Evolutionary conservation across 495 filamentous ascomycete genomes (phyloP).

Genomic region (Daldinia concentrica): DNA sequence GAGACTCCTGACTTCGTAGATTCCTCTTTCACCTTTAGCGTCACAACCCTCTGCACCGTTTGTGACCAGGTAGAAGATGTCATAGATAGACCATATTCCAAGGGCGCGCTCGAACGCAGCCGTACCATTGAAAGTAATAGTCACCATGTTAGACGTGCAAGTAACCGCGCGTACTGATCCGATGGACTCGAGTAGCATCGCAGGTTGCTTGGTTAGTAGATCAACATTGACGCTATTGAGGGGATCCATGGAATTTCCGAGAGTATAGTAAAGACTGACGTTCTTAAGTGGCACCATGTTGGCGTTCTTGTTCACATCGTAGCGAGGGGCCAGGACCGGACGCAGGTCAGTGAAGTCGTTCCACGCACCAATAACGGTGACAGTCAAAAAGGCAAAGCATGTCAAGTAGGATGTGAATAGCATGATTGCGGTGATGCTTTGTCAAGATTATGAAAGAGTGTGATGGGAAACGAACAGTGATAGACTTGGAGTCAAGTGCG

Average conservation of each 20-base stretch:
- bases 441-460: slow-evolving; percentile 4
- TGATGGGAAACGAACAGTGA: background rate
- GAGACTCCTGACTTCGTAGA: slow-evolving; percentile 36
- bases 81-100: slow-evolving; percentile 34
- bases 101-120: slow-evolving; percentile 35
- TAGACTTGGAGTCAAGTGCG: background rate
- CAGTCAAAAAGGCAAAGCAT: slow-evolving; percentile 9
- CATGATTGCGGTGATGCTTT: slow-evolving; percentile 12
- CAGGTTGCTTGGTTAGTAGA: slow-evolving; percentile 40
- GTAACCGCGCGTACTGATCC: slow-evolving; percentile 38
- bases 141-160: slow-evolving; percentile 37
- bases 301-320: slow-evolving; percentile 33
- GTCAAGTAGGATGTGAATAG: slow-evolving; percentile 4
- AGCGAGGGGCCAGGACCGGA: slow-evolving; percentile 33
- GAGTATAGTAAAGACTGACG: slow-evolving; percentile 41
- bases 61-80: slow-evolving; percentile 43
- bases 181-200: slow-evolving; percentile 44
- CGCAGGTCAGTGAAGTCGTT: slow-evolving; percentile 38
- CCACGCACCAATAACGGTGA: slow-evolving; percentile 10
- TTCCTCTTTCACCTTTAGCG: slow-evolving; percentile 38
- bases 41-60: slow-evolving; percentile 45
- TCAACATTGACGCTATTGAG: slow-evolving; percentile 38
- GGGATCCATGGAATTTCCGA: slow-evolving; percentile 23
- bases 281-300: slow-evolving; percentile 38
- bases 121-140: slow-evolving; percentile 38